These are phyloP conservation scores for Cryptococcus floricola DNA, from an alignment of 1,284 basidiomycete genomes.

Conservation along the genomic window DNA sequence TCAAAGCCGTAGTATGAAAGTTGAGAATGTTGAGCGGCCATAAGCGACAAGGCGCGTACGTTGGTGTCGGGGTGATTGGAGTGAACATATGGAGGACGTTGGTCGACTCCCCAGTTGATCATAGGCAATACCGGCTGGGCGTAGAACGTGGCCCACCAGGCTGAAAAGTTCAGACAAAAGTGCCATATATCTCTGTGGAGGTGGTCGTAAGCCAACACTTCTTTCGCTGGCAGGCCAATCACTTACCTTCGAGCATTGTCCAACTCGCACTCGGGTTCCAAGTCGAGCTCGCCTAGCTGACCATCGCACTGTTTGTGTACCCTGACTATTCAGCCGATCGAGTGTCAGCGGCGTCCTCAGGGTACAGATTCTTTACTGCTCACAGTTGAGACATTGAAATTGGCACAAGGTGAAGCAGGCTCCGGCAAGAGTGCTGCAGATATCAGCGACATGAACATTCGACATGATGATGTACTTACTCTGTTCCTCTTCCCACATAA, in stretches of 20 bases:
- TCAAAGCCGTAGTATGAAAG: slow-evolving; percentile 16
- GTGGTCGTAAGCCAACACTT: too few relatives aligned
- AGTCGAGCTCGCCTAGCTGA: slow-evolving; percentile 15
- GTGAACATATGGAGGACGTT: slow-evolving; percentile 16
- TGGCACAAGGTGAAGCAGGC: slow-evolving; percentile 9
- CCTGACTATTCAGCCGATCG: slow-evolving; percentile 5
- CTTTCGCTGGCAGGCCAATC: too few relatives aligned
- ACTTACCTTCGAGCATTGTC: slow-evolving; percentile 12
- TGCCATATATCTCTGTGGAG: slow-evolving; percentile 15
- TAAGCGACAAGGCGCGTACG: slow-evolving; percentile 3
- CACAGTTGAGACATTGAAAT: slow-evolving; percentile 9
- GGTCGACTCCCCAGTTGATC: slow-evolving; percentile 7
- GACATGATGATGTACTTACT: slow-evolving; percentile 8
- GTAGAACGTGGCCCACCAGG: slow-evolving; percentile 20
- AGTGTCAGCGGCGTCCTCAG: too few relatives aligned
- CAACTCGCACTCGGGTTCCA: slow-evolving; percentile 14
- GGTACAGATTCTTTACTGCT: neutral
- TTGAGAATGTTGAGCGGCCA: slow-evolving; percentile 14
- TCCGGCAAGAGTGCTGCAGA: neutral
- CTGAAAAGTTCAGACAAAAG: slow-evolving; percentile 13
- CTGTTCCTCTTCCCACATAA: slow-evolving; percentile 14
- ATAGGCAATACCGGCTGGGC: slow-evolving; percentile 16
- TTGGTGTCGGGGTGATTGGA: slow-evolving; percentile 1
- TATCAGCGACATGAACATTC: neutral
- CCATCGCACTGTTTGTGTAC: slow-evolving; percentile 20